Evolutionary conservation across 352 stramenopile species (phyloP).

Genomic region (Phytophthora sp.): DNA sequence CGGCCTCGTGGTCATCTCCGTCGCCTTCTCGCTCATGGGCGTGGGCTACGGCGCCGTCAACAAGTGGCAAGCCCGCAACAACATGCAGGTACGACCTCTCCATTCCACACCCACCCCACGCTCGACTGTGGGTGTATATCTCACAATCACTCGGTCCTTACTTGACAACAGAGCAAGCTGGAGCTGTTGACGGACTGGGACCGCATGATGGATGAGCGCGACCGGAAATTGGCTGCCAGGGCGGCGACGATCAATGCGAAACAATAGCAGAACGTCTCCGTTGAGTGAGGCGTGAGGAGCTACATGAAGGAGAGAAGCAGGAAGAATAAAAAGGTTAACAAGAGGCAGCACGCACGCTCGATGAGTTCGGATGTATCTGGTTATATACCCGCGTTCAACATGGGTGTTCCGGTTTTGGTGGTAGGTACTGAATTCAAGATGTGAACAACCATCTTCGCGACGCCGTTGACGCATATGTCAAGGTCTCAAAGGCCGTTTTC

Average conservation of each 20-base stretch:
- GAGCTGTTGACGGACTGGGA: constrained; percentile 82
- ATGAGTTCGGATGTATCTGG: constrained; percentile 38
- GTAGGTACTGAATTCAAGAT: no score
- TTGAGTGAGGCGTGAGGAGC: constrained; percentile 4
- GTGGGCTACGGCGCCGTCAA: constrained; percentile 74
- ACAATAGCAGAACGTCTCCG: constrained; percentile 32
- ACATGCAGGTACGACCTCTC: constrained; percentile 64
- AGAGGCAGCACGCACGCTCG: constrained; percentile 31
- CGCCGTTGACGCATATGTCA: background rate
- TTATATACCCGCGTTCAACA: constrained; percentile 40
- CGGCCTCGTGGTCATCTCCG: constrained; percentile 76
- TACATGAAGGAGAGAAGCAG: no score
- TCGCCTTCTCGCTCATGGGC: constrained; percentile 83
- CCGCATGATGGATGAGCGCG: constrained; percentile 81
- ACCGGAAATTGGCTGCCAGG: constrained; percentile 67
- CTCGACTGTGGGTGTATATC: background rate
- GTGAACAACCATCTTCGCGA: no score
- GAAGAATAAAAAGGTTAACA: constrained; percentile 22
- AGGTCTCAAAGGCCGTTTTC: no score
- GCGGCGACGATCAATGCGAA: constrained; percentile 40
- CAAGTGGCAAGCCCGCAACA: constrained; percentile 71
- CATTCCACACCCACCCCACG: background rate
- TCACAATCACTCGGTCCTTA: background rate
- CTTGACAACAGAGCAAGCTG: constrained; percentile 64
- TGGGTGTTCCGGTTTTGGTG: background rate